Base-by-base conservation (phyloP, 495 filamentous ascomycete species). In the Daldinia bambusicola region DNA sequence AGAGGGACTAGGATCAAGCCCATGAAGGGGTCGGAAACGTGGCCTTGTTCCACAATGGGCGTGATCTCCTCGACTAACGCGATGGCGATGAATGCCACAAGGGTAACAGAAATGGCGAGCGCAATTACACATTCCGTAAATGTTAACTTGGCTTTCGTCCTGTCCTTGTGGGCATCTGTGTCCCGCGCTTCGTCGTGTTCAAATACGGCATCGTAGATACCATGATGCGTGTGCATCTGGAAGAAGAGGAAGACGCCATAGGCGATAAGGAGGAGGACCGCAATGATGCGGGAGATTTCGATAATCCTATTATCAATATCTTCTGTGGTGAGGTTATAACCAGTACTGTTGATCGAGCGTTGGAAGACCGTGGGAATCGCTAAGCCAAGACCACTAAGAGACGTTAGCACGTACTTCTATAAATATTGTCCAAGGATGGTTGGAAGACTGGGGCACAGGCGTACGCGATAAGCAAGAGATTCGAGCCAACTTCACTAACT, bases 21-120 rank as follows among this genome's bases (percentile, higher is more conserved):
- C 79, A 94, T 87, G 76, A 94, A 94, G 18, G 89, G 88, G 73
- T 98, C 94, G 1, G 87, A 89, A 16, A 98, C 84, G 50, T 84
- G 76, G 16, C 82, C 83, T 41, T 88, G 57, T 51, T 76, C 67
- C 14, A 97, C 93, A 9, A 98, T 89, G 71, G 77, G 85, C 55
- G 90, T 84, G 68, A 98, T 97, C 69, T 97, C 84, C 58, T 89
- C 81, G 45, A 98, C 94, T 37, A 98, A 81, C 75, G 91, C 91
- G 13, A 95, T 88, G 32, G 94, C 91, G 53, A 93, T 91, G 76
- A 97, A 78, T 30, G 89, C 87, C 20, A 98, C 95, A 58, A 89
- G 90, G 0, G 90, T 80, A 16, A 97, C 82, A 1, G 92, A 82
- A 51, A 95, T 67, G 6, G 80, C 72, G 2, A 96, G 83, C 4